A percentile compares a stretch with the other conserved stretches of the same genome.
Conservation (phyloP, 2,329 filamentous ascomycete species). For the Clarireedia sp. region DNA sequence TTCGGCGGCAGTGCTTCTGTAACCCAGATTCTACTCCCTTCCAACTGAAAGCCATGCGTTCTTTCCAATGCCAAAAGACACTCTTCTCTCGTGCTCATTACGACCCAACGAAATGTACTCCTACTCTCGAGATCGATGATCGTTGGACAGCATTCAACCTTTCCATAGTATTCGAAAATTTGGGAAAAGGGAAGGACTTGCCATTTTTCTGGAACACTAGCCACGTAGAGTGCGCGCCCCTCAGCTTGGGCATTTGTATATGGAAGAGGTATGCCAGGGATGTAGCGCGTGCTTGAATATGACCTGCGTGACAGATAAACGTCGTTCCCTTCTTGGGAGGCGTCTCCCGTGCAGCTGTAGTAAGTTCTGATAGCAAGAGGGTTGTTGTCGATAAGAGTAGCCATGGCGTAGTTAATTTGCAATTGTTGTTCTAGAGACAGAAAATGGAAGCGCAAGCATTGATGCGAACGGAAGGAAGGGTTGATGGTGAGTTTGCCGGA, state of each 20-base stretch:
- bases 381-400: no score
- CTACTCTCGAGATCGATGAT: conserved; percentile 16
- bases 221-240: conserved; percentile 18
- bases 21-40: neutral
- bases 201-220: conserved; percentile 14
- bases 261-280: conserved; percentile 17
- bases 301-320: no score
- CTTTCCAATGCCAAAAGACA: conserved; percentile 9
- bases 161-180: conserved; percentile 16
- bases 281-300: neutral
- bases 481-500: no score
- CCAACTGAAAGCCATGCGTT: conserved; percentile 11
- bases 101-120: conserved; percentile 21
- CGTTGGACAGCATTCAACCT: conserved; percentile 12
- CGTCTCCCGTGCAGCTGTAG: no score
- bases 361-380: no score
- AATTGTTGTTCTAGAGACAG: no score
- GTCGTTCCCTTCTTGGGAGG: no score
- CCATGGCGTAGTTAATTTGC: no score
- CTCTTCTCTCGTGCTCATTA: conserved; percentile 17
- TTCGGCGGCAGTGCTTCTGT: conserved; percentile 6
- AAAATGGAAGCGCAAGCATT: no score
- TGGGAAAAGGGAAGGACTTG: conserved; percentile 5
- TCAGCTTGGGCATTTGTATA: conserved; percentile 15
- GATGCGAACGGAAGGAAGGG: no score